phyloP scores from a whole-genome alignment of 768 basidiomycete genomes.

The Auriscalpium vulgare region DNA sequence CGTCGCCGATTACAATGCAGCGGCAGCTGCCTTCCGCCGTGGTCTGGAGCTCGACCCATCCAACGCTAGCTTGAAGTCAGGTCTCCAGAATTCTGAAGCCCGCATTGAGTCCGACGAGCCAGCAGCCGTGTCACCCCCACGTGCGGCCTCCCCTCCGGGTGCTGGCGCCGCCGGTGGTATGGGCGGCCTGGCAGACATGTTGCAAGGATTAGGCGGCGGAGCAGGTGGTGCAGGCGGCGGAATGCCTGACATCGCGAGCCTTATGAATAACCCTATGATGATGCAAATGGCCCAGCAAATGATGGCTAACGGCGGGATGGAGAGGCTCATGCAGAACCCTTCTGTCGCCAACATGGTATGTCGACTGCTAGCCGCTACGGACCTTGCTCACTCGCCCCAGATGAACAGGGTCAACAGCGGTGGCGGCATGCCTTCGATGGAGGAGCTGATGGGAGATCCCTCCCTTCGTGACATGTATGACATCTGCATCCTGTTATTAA shows the following conservation, averaged over 20 bases:
- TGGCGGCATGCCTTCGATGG: constrained; percentile 77
- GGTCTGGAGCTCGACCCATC: constrained; percentile 79
- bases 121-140: constrained; percentile 8
- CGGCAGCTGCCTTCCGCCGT: constrained; percentile 75
- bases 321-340: constrained; percentile 76
- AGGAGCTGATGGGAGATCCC: constrained; percentile 77
- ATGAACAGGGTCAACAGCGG: constrained; percentile 77
- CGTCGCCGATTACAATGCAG: constrained; percentile 65
- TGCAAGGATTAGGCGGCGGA: constrained; percentile 39
- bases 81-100: constrained; percentile 68
- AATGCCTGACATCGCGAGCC: constrained; percentile 74
- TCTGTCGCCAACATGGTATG: constrained; percentile 71
- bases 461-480: constrained; percentile 58
- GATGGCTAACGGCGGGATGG: constrained; percentile 81
- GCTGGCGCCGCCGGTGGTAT: constrained; percentile 26
- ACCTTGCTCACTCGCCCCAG: constrained; percentile 27
- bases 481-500: constrained; percentile 23
- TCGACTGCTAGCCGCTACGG: neutral
- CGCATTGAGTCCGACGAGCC: constrained; percentile 42
- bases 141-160: constrained; percentile 20
- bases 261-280: constrained; percentile 92
- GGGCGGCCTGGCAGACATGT: constrained; percentile 65
- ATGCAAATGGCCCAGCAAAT: constrained; percentile 92
- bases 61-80: constrained; percentile 78
- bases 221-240: constrained; percentile 68